Conservation (phyloP, 768 basidiomycete genomes). For the Kondoa malvinella region DNA sequence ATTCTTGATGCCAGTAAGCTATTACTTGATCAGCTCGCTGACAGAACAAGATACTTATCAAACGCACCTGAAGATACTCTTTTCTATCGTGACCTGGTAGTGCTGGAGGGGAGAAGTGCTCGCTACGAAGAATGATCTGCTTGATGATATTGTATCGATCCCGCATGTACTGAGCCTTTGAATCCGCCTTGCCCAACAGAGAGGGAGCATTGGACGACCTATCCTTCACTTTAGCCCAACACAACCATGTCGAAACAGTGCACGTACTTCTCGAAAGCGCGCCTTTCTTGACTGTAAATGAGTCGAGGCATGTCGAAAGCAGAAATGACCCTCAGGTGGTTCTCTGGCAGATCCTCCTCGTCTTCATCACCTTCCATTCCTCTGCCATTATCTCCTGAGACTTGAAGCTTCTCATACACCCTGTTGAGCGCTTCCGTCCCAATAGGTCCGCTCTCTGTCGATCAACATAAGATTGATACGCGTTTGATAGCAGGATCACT, state of each 20-base stretch:
- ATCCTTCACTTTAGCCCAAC: neutral
- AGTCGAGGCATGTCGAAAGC: slow-evolving; percentile 92
- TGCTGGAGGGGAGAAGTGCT: slow-evolving; percentile 93
- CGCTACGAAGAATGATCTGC: slow-evolving; percentile 82
- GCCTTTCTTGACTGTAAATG: slow-evolving; percentile 71
- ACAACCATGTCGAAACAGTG: neutral
- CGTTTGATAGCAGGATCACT: slow-evolving; percentile 2
- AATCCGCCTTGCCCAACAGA: slow-evolving; percentile 67
- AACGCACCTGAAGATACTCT: slow-evolving; percentile 64
- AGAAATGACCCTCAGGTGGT: slow-evolving; percentile 52
- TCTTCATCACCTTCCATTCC: slow-evolving; percentile 2
- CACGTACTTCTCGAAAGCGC: slow-evolving; percentile 69
- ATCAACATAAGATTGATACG: neutral
- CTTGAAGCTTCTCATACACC: slow-evolving; percentile 22
- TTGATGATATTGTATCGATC: slow-evolving; percentile 79
- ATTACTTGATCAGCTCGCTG: slow-evolving; percentile 1
- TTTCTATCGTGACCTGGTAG: slow-evolving; percentile 65
- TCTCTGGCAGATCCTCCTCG: slow-evolving; percentile 13
- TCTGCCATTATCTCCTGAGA: slow-evolving; percentile 3
- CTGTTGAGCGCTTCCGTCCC: slow-evolving; percentile 16
- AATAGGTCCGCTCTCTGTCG: slow-evolving; percentile 11
- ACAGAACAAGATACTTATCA: too few species aligned
- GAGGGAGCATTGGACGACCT: slow-evolving; percentile 37
- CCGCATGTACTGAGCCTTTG: slow-evolving; percentile 58
- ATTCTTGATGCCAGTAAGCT: slow-evolving; percentile 93